A percentile compares a stretch with the other conserved stretches of the same genome.
Evolutionary conservation across 495 filamentous ascomycete genomes (phyloP).

Genomic region (Hyphodiscus hymeniophilus): DNA sequence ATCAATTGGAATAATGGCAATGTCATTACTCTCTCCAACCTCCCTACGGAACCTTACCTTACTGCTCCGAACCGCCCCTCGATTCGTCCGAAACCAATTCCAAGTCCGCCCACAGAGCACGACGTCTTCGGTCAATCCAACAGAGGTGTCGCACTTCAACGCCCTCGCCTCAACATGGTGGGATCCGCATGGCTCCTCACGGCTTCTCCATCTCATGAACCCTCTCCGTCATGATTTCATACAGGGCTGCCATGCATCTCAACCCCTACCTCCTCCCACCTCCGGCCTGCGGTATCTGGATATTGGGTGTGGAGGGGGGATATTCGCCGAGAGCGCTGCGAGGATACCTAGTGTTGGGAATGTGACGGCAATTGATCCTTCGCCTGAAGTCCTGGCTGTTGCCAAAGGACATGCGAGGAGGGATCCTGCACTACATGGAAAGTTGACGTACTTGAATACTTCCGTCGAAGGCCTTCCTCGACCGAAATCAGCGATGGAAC

Average conservation of each 20-base stretch:
- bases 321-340: slow-evolving; percentile 89
- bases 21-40: slow-evolving; percentile 14
- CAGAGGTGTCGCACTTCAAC: slow-evolving; percentile 91
- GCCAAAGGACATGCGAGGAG: slow-evolving; percentile 64
- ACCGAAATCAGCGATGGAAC: slow-evolving; percentile 29
- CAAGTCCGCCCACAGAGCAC: slow-evolving; percentile 32
- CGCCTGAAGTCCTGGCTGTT: slow-evolving; percentile 65
- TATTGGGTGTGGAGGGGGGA: slow-evolving; percentile 92
- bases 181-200: slow-evolving; percentile 89
- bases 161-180: slow-evolving; percentile 91
- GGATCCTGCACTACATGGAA: slow-evolving; percentile 52
- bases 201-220: slow-evolving; percentile 96
- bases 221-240: slow-evolving; percentile 94
- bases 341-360: slow-evolving; percentile 55
- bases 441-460: slow-evolving; percentile 52
- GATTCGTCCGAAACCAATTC: slow-evolving; percentile 20
- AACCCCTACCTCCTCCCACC: slow-evolving; percentile 24
- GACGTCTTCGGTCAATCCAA: slow-evolving; percentile 66
- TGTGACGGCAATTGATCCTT: slow-evolving; percentile 83
- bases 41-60: slow-evolving; percentile 22
- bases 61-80: slow-evolving; percentile 21
- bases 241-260: slow-evolving; percentile 51
- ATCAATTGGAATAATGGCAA: slow-evolving; percentile 4
- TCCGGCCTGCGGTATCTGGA: slow-evolving; percentile 65
- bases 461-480: slow-evolving; percentile 59